Percentiles rank a stretch among this genome's conserved stretches.
Evolutionary conservation across 208 protist genomes (phyloP).

Genomic region (Porcisia hertigi): DNA sequence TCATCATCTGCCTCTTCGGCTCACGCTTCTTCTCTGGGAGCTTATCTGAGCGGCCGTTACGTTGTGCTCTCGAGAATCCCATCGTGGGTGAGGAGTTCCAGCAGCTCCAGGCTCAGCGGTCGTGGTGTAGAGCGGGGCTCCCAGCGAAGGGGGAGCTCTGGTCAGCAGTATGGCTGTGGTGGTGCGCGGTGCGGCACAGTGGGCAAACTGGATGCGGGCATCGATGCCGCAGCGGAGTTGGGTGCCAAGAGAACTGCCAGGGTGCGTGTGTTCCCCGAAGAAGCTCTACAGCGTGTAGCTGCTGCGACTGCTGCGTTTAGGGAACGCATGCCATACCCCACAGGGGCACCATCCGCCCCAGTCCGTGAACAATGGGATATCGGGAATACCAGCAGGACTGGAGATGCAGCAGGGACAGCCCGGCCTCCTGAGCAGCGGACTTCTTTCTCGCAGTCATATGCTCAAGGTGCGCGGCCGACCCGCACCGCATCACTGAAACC

Average conservation of each 20-base stretch:
- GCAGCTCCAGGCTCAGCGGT: background rate
- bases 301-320: background rate
- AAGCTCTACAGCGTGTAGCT: conserved; percentile 12
- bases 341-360: background rate
- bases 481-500: background rate
- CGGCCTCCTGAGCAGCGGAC: too few species aligned
- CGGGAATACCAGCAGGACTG: too few species aligned
- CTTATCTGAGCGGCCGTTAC: conserved; percentile 13
- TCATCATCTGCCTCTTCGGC: background rate
- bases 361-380: background rate
- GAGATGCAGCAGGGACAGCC: too few species aligned
- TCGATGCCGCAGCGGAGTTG: background rate
- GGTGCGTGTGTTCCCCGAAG: conserved; percentile 18
- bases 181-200: too few species aligned
- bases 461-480: too few species aligned
- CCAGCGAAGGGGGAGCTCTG: background rate
- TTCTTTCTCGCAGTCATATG: too few species aligned
- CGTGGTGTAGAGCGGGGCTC: background rate
- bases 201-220: too few species aligned
- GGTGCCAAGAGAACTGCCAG: background rate
- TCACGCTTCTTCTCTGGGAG: too few species aligned
- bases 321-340: background rate
- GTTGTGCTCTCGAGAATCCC: conserved; percentile 18
- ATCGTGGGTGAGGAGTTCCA: too few species aligned
- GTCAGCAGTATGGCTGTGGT: background rate